phyloP scores from a whole-genome alignment of 2,329 filamentous ascomycete genomes.

The Aspergillus novoparasiticus region DNA sequence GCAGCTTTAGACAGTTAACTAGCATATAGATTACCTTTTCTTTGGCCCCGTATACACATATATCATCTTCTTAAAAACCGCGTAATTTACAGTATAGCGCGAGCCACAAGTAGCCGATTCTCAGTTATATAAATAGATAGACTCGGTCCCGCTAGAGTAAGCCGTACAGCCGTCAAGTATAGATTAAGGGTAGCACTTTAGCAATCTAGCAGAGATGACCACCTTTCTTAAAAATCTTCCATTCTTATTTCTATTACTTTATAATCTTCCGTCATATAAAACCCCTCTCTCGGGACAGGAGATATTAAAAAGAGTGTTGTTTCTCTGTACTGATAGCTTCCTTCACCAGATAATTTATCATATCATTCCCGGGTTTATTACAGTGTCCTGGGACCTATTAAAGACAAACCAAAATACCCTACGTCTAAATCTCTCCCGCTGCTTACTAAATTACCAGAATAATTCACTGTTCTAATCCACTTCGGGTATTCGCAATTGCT shows the following conservation, averaged over 20 bases:
- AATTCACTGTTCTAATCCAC: conserved; percentile 22
- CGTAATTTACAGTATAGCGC: conserved; percentile 9
- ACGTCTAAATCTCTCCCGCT: conserved; percentile 13
- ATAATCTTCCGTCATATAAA: conserved; percentile 11
- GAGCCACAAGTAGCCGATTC: conserved; percentile 27
- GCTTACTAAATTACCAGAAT: conserved; percentile 19
- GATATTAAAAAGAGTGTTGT: conserved; percentile 8
- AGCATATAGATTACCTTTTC: conserved; percentile 22
- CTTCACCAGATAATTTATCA: conserved; percentile 3
- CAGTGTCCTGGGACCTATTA: conserved; percentile 16
- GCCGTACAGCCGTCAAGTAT: conserved; percentile 15
- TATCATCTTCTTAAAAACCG: conserved; percentile 16
- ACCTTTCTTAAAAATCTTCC: conserved; percentile 14
- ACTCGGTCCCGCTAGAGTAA: conserved; percentile 14
- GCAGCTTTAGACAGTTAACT: conserved; percentile 19
- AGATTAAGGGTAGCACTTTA: conserved; percentile 5
- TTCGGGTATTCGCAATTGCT: conserved; percentile 17
- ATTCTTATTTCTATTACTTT: conserved; percentile 16
- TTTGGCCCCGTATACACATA: conserved; percentile 20
- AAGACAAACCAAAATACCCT: conserved; percentile 14
- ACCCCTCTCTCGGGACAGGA: not conserved
- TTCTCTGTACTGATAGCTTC: not conserved
- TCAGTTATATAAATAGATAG: conserved; percentile 25
- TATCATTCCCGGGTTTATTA: conserved; percentile 5
- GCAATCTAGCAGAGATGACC: conserved; percentile 13